phyloP scores from a whole-genome alignment of 116 monocot genomes.

The Papilionanthe hybrid region DNA sequence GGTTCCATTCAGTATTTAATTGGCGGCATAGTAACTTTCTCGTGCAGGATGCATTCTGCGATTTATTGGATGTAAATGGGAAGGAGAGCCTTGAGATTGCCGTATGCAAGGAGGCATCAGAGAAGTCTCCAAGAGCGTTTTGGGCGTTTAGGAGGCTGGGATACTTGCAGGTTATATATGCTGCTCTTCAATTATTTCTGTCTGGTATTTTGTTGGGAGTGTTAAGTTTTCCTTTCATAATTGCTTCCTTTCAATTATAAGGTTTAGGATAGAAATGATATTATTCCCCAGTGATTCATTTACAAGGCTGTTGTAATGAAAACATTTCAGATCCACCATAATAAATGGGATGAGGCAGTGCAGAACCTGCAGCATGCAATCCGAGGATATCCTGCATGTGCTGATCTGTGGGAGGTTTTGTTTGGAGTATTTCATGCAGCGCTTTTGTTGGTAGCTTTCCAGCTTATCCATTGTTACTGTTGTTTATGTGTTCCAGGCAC shows the following conservation, averaged over 20 bases:
- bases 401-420: slow-evolving; percentile 92
- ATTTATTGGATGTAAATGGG: slow-evolving; percentile 73
- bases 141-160: slow-evolving; percentile 93
- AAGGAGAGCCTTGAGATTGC: slow-evolving; percentile 86
- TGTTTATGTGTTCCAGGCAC: slow-evolving; percentile 39
- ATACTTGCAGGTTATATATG: slow-evolving; percentile 59
- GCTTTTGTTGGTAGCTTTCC: slow-evolving; percentile 8
- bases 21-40: neutral
- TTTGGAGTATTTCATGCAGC: neutral
- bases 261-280: neutral
- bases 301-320: neutral
- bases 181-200: slow-evolving; percentile 2
- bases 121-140: slow-evolving; percentile 82
- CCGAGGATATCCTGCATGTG: slow-evolving; percentile 73
- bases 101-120: slow-evolving; percentile 66
- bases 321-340: slow-evolving; percentile 61
- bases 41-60: slow-evolving; percentile 73
- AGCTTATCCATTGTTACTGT: slow-evolving; percentile 3
- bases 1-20: neutral
- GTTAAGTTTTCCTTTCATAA: neutral
- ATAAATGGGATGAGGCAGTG: slow-evolving; percentile 84
- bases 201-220: neutral
- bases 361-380: slow-evolving; percentile 91
- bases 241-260: neutral
- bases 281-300: neutral